These are phyloP conservation scores for Deinandra increscens DNA, from an alignment of 129 eudicot genomes.

Conservation along the genomic window DNA sequence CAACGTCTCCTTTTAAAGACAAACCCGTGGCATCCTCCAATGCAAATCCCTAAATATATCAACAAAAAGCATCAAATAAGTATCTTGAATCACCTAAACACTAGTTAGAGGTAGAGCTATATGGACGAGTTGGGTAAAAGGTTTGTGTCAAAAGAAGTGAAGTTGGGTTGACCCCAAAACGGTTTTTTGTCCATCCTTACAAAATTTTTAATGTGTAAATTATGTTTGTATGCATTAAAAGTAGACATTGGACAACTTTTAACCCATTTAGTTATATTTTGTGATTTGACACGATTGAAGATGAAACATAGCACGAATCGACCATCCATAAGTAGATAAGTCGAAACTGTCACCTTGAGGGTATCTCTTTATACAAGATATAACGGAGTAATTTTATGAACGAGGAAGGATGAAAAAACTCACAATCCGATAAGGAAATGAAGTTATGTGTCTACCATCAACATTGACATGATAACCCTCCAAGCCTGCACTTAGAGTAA, in stretches of 20 bases:
- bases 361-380: neutral
- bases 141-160: neutral
- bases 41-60: conserved; percentile 59
- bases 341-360: neutral
- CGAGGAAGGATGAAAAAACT: conserved; percentile 32
- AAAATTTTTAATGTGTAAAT: no score
- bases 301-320: neutral
- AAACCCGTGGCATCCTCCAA: conserved; percentile 86
- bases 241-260: neutral
- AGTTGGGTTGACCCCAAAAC: neutral
- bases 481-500: conserved; percentile 69
- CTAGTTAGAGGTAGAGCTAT: conserved; percentile 6
- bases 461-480: conserved; percentile 88
- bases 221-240: neutral
- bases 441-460: conserved; percentile 76
- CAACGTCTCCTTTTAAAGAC: conserved; percentile 62
- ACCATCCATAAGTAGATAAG: neutral
- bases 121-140: neutral
- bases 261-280: neutral
- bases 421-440: conserved; percentile 81
- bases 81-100: neutral
- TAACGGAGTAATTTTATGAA: neutral
- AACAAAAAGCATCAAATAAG: neutral
- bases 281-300: conserved; percentile 3
- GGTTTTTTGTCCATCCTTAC: neutral